Evolutionary conservation across 2,329 filamentous ascomycete genomes (phyloP).

Genomic region (Penicillium sp.): DNA sequence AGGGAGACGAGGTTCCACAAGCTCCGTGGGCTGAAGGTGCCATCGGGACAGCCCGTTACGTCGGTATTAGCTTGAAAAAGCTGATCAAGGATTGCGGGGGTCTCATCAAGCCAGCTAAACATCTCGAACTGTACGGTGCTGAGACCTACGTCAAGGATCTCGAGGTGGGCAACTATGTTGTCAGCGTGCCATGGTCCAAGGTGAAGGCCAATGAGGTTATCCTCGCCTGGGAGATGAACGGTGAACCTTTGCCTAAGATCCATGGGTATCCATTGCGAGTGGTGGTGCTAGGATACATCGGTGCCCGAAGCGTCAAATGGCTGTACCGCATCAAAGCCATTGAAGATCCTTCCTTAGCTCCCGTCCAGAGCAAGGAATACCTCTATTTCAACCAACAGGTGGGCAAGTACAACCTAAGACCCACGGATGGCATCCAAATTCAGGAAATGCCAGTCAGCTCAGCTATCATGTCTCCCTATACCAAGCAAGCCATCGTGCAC

Average conservation of each 20-base stretch:
- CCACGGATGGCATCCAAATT: slow-evolving; percentile 64
- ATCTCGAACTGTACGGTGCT: slow-evolving; percentile 69
- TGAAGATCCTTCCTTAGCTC: slow-evolving; percentile 55
- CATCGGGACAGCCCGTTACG: slow-evolving; percentile 65
- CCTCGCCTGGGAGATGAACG: slow-evolving; percentile 73
- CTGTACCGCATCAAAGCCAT: slow-evolving; percentile 65
- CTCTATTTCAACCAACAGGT: slow-evolving; percentile 69
- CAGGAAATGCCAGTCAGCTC: slow-evolving; percentile 71
- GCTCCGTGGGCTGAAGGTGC: slow-evolving; percentile 64
- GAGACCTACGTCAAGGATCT: slow-evolving; percentile 73
- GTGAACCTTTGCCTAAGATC: slow-evolving; percentile 62
- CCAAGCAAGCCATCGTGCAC: slow-evolving; percentile 63
- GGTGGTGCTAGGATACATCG: slow-evolving; percentile 67
- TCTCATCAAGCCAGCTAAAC: slow-evolving; percentile 54
- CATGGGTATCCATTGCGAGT: slow-evolving; percentile 66
- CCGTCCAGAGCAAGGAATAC: slow-evolving; percentile 66
- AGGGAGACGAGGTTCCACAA: slow-evolving; percentile 62
- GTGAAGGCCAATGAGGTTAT: slow-evolving; percentile 68
- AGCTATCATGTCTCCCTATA: slow-evolving; percentile 65
- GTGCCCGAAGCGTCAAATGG: slow-evolving; percentile 66
- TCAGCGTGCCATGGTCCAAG: slow-evolving; percentile 67
- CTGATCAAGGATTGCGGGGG: slow-evolving; percentile 71
- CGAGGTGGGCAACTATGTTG: slow-evolving; percentile 65
- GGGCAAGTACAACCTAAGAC: slow-evolving; percentile 65
- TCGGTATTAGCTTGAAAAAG: slow-evolving; percentile 66